A percentile compares a stretch with the other conserved stretches of the same genome.
Conservation (phyloP, 306 rosid species). For the Rubus parviflorus region DNA sequence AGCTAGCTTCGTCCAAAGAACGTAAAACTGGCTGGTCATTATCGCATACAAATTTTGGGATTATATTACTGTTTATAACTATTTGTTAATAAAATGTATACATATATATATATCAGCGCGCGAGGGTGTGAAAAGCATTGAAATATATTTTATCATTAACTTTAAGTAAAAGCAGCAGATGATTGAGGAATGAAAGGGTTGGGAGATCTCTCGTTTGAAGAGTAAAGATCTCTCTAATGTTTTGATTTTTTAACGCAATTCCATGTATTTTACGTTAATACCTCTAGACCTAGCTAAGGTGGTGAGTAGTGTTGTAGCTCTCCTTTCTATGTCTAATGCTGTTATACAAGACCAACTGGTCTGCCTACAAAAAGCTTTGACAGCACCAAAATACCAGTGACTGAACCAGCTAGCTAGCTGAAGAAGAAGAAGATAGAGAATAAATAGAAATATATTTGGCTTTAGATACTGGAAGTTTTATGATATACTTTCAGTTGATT, state of each 20-base stretch:
- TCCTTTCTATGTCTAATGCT: slow-evolving; percentile 51
- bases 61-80: not conserved
- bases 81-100: not conserved
- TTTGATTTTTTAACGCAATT: slow-evolving; percentile 24
- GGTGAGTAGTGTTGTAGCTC: slow-evolving; percentile 42
- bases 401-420: slow-evolving; percentile 7
- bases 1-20: too few species aligned
- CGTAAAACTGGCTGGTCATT: not conserved
- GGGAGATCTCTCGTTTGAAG: slow-evolving; percentile 52
- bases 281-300: slow-evolving; percentile 40
- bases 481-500: not conserved
- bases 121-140: too few species aligned
- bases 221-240: slow-evolving; percentile 40
- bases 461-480: not conserved
- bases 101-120: not conserved
- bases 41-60: not conserved
- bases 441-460: not conserved
- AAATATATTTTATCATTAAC: slow-evolving; percentile 23
- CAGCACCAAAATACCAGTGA: not conserved
- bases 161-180: slow-evolving; percentile 56
- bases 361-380: not conserved
- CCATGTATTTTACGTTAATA: slow-evolving; percentile 26
- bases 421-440: not conserved
- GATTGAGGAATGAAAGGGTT: slow-evolving; percentile 61
- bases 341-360: slow-evolving; percentile 8